These are phyloP conservation scores for Colletotrichum limetticola DNA, from an alignment of 2,329 filamentous ascomycete species.

Conservation along the genomic window DNA sequence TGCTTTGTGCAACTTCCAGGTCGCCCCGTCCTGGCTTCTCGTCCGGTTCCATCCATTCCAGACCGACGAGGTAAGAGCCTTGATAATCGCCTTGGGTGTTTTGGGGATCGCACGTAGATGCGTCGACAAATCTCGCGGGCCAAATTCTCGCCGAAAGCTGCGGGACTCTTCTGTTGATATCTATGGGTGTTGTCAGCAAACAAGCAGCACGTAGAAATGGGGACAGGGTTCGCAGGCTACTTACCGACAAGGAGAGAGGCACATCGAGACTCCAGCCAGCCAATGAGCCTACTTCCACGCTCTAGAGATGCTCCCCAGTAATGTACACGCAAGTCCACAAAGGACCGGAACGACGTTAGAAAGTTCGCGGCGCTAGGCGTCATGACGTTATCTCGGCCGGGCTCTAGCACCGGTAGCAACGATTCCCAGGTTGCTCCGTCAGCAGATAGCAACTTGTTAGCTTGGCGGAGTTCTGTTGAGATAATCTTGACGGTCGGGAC, in stretches of 20 bases:
- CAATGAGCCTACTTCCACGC: slow-evolving; percentile 65
- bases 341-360: slow-evolving; percentile 61
- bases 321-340: slow-evolving; percentile 69
- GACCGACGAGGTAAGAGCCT: slow-evolving; percentile 70
- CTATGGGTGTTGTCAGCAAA: slow-evolving; percentile 45
- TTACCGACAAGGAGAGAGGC: slow-evolving; percentile 67
- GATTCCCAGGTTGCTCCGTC: slow-evolving; percentile 53
- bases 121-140: slow-evolving; percentile 67
- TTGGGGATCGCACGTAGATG: slow-evolving; percentile 37
- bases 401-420: slow-evolving; percentile 46
- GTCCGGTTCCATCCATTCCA: slow-evolving; percentile 50
- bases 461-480: slow-evolving; percentile 60
- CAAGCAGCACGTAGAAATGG: neutral
- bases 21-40: slow-evolving; percentile 50
- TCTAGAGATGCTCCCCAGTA: slow-evolving; percentile 71
- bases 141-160: slow-evolving; percentile 67
- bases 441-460: slow-evolving; percentile 51
- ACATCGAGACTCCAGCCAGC: slow-evolving; percentile 73
- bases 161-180: slow-evolving; percentile 64
- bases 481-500: slow-evolving; percentile 62
- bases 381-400: neutral
- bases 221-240: slow-evolving; percentile 36
- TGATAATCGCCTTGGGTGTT: slow-evolving; percentile 59
- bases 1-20: slow-evolving; percentile 51
- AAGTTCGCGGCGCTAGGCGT: slow-evolving; percentile 56